Evolutionary conservation across 2,329 filamentous ascomycete genomes (phyloP).

Genomic region (Echinosphaeria canescens): DNA sequence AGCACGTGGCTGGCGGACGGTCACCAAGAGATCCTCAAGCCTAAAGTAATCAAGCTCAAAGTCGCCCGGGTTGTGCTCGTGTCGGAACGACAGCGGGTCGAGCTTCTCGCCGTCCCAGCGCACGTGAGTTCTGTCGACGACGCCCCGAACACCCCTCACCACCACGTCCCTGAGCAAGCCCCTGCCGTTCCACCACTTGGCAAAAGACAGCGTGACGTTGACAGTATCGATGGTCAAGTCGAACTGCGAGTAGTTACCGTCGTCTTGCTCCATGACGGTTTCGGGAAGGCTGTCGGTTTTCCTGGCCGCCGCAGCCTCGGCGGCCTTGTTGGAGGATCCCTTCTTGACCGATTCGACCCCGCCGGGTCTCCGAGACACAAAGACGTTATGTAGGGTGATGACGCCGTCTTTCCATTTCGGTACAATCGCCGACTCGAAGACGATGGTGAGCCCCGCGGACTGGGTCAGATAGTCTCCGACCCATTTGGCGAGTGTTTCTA

Average conservation of each 20-base stretch:
- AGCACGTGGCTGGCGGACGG: conserved; percentile 69
- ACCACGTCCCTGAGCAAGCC: conserved; percentile 82
- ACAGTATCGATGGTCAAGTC: conserved; percentile 89
- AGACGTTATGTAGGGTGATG: conserved; percentile 92
- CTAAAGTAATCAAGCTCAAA: conserved; percentile 97
- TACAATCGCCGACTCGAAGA: conserved; percentile 96
- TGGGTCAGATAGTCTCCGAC: conserved; percentile 90
- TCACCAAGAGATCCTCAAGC: conserved; percentile 80
- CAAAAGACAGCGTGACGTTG: conserved; percentile 87
- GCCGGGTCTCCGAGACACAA: conserved; percentile 77
- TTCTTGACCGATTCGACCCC: conserved; percentile 72
- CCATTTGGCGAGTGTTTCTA: conserved; percentile 82
- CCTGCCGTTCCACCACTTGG: conserved; percentile 99
- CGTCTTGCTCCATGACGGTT: conserved; percentile 36
- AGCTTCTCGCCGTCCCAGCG: conserved; percentile 43
- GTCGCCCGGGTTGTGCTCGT: conserved; percentile 75
- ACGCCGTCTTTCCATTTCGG: conserved; percentile 91
- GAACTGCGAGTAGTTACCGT: conserved; percentile 95
- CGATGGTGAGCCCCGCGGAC: conserved; percentile 78
- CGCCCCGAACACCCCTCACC: conserved; percentile 78
- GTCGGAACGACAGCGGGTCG: conserved; percentile 73
- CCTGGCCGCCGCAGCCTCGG: conserved; percentile 62
- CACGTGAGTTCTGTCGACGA: conserved; percentile 77
- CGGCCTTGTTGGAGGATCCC: conserved; percentile 67
- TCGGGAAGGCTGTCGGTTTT: conserved; percentile 23